Conservation (phyloP, 768 basidiomycete genomes). For the Kwoniella sp. region DNA sequence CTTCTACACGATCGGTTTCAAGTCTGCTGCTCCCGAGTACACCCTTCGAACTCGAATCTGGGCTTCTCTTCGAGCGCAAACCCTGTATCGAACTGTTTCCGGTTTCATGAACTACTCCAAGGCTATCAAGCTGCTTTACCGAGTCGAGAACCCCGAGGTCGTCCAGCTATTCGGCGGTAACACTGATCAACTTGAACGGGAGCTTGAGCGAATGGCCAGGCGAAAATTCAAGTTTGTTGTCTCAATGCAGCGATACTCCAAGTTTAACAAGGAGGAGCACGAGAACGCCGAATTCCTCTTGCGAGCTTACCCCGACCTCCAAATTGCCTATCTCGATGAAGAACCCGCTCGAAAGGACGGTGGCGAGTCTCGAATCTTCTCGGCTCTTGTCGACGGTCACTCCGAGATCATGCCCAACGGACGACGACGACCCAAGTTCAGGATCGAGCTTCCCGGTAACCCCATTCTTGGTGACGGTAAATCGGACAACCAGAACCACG, state of each 20-base stretch:
- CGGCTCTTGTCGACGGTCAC: slow-evolving; percentile 94
- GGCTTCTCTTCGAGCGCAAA: slow-evolving; percentile 98
- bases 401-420: slow-evolving; percentile 92
- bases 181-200: slow-evolving; percentile 92
- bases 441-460: slow-evolving; percentile 97
- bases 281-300: slow-evolving; percentile 98
- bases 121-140: slow-evolving; percentile 98
- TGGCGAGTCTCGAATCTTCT: slow-evolving; percentile 92
- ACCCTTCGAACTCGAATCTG: slow-evolving; percentile 98
- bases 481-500: slow-evolving; percentile 99
- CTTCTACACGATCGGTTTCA: slow-evolving; percentile 98
- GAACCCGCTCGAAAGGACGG: slow-evolving; percentile 92
- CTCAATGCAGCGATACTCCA: slow-evolving; percentile 98
- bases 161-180: slow-evolving; percentile 97
- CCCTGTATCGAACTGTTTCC: slow-evolving; percentile 95
- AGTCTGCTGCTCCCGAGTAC: slow-evolving; percentile 96
- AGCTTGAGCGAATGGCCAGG: slow-evolving; percentile 95
- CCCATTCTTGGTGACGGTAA: slow-evolving; percentile 99
- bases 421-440: slow-evolving; percentile 90
- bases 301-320: slow-evolving; percentile 95
- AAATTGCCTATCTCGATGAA: slow-evolving; percentile 98
- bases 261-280: slow-evolving; percentile 99
- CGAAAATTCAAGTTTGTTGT: slow-evolving; percentile 99
- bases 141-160: slow-evolving; percentile 98
- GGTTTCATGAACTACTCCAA: slow-evolving; percentile 99